A percentile compares a stretch with the other conserved stretches of the same genome.
These are phyloP conservation scores for Neonectria faginata DNA, from an alignment of 2,329 filamentous ascomycete genomes.

Conservation along the genomic window DNA sequence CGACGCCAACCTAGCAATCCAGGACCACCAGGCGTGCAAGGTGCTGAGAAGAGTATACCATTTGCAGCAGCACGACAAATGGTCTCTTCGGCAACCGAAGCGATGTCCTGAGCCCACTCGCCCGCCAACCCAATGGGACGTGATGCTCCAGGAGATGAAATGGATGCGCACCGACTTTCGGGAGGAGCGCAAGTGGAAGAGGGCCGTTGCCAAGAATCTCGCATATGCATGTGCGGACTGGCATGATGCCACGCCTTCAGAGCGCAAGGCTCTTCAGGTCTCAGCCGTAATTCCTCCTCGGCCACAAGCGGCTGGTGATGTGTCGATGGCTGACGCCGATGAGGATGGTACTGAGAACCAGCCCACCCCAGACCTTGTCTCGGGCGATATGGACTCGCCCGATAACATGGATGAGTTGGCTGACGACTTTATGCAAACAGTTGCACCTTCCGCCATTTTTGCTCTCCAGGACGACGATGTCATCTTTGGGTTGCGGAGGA, in stretches of 20 bases:
- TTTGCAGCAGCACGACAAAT: conserved; percentile 89
- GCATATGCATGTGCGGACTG: conserved; percentile 88
- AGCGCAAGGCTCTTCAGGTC: conserved; percentile 77
- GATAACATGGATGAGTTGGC: conserved; percentile 55
- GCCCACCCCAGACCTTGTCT: conserved; percentile 75
- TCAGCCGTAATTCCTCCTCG: conserved; percentile 63
- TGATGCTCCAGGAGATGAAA: conserved; percentile 89
- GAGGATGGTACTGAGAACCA: conserved; percentile 57
- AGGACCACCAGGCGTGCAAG: conserved; percentile 88
- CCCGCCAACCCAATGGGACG: conserved; percentile 84
- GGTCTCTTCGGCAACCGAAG: conserved; percentile 91
- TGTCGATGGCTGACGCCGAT: conserved; percentile 52
- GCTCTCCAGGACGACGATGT: conserved; percentile 85
- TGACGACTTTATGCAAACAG: conserved; percentile 59
- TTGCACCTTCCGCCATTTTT: conserved; percentile 83
- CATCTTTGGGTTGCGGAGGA: conserved; percentile 80
- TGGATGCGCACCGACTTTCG: conserved; percentile 98
- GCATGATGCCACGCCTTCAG: conserved; percentile 72
- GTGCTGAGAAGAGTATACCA: conserved; percentile 89
- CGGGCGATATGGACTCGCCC: conserved; percentile 70
- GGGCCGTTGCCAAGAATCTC: conserved; percentile 80
- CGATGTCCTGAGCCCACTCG: conserved; percentile 84
- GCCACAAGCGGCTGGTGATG: conserved; percentile 44
- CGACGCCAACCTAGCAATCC: conserved; percentile 84
- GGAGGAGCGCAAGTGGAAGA: conserved; percentile 95